These are phyloP conservation scores for Fraxinus excelsior DNA, from an alignment of 257 asterid genomes.

Conservation along the genomic window DNA sequence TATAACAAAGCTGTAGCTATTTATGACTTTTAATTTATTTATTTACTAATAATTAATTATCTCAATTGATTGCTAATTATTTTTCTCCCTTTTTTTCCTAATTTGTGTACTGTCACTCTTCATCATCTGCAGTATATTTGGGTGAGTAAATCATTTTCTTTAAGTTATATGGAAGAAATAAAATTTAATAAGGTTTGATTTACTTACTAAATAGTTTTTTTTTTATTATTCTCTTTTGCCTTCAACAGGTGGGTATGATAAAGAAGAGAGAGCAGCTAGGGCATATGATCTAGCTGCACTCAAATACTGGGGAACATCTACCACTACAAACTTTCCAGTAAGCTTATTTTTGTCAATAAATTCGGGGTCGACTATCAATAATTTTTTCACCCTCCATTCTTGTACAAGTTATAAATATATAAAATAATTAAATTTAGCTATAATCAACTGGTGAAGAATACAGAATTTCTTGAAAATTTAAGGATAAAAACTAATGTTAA, in stretches of 20 bases:
- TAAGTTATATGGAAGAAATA: background rate
- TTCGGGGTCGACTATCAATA: background rate
- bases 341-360: background rate
- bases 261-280: constrained; percentile 96
- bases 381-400: background rate
- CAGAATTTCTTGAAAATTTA: too few species aligned
- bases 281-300: constrained; percentile 92
- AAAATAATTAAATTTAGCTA: too few species aligned
- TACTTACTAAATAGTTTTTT: background rate
- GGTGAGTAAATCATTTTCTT: constrained; percentile 44
- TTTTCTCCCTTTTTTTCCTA: background rate
- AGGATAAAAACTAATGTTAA: background rate
- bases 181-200: background rate
- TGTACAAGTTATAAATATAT: background rate
- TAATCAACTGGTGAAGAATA: too few species aligned
- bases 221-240: background rate
- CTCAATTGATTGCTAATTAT: background rate
- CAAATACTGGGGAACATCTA: constrained; percentile 97
- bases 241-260: constrained; percentile 85
- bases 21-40: background rate
- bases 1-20: constrained; percentile 16
- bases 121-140: constrained; percentile 57
- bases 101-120: constrained; percentile 6
- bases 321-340: constrained; percentile 94
- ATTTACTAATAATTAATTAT: background rate